Percentiles rank a stretch among this genome's conserved stretches.
These are phyloP conservation scores for Chaetomium sp. DNA, from an alignment of 2,329 filamentous ascomycete species.

Conservation along the genomic window DNA sequence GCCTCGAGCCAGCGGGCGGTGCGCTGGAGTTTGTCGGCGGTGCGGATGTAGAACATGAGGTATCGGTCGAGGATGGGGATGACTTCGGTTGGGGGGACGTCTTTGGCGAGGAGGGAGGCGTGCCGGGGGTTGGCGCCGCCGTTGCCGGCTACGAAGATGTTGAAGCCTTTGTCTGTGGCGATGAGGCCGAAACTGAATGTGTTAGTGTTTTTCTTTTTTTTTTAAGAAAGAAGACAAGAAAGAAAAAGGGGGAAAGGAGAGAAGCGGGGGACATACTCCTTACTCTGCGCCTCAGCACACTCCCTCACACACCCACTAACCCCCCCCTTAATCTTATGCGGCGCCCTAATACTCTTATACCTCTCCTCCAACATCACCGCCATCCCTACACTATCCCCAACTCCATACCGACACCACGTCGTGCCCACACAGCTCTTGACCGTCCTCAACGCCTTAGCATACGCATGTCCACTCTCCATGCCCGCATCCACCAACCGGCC, in stretches of 20 bases:
- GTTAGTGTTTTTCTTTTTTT: background rate
- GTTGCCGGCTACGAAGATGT: slow-evolving; percentile 85
- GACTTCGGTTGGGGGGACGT: slow-evolving; percentile 76
- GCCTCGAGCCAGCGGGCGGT: slow-evolving; percentile 84
- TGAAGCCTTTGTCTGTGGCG: slow-evolving; percentile 87
- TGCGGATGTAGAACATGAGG: slow-evolving; percentile 89
- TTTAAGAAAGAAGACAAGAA: background rate
- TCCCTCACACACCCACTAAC: slow-evolving; percentile 89
- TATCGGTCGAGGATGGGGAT: slow-evolving; percentile 82
- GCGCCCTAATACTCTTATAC: slow-evolving; percentile 84
- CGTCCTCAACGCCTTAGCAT: slow-evolving; percentile 80
- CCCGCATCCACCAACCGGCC: slow-evolving; percentile 70
- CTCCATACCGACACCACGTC: slow-evolving; percentile 84
- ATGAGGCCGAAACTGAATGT: slow-evolving; percentile 70
- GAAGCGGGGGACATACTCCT: slow-evolving; percentile 55
- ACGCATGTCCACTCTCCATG: slow-evolving; percentile 86
- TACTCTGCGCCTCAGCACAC: slow-evolving; percentile 87
- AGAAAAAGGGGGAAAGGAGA: background rate
- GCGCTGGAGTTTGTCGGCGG: slow-evolving; percentile 81
- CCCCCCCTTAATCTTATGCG: slow-evolving; percentile 87
- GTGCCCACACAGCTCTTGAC: slow-evolving; percentile 90
- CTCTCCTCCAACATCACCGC: slow-evolving; percentile 80
- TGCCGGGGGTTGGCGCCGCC: slow-evolving; percentile 81
- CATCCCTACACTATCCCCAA: slow-evolving; percentile 87
- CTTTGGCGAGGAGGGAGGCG: slow-evolving; percentile 75